Conservation (phyloP, 2,329 filamentous ascomycete genomes). For the Neonectria faginata region DNA sequence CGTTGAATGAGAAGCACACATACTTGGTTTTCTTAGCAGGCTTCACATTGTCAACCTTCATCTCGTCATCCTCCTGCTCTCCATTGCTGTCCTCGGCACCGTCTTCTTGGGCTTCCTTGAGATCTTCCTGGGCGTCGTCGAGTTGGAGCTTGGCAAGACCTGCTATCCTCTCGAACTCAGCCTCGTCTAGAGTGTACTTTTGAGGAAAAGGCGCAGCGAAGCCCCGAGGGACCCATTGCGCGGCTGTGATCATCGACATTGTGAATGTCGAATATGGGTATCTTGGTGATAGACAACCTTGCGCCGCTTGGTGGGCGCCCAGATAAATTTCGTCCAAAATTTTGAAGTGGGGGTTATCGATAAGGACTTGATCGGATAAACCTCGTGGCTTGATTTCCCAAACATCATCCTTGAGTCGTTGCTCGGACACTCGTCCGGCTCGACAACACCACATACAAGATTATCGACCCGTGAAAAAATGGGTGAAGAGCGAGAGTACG, state of each 20-base stretch:
- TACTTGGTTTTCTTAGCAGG: conserved; percentile 53
- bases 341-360: conserved; percentile 56
- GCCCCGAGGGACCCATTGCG: conserved; percentile 80
- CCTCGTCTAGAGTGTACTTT: conserved; percentile 81
- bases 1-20: conserved; percentile 14
- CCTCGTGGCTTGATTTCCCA: conserved; percentile 31
- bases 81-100: conserved; percentile 44
- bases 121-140: conserved; percentile 90
- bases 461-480: conserved; percentile 39
- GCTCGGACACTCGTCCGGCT: conserved; percentile 6
- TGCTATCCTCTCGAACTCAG: conserved; percentile 80
- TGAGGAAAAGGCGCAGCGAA: conserved; percentile 81
- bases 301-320: conserved; percentile 28
- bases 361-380: conserved; percentile 48
- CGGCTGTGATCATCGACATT: conserved; percentile 82
- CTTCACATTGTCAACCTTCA: conserved; percentile 50
- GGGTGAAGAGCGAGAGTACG: conserved; percentile 53
- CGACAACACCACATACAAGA: conserved; percentile 8
- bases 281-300: conserved; percentile 39
- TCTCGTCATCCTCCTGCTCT: conserved; percentile 49
- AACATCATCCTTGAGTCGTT: conserved; percentile 17
- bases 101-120: conserved; percentile 74
- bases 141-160: conserved; percentile 81
- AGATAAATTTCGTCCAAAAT: conserved; percentile 51
- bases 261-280: conserved; percentile 46